These are phyloP conservation scores for Yarrowia deformans DNA, from an alignment of 805 yeast genomes.

Conservation along the genomic window DNA sequence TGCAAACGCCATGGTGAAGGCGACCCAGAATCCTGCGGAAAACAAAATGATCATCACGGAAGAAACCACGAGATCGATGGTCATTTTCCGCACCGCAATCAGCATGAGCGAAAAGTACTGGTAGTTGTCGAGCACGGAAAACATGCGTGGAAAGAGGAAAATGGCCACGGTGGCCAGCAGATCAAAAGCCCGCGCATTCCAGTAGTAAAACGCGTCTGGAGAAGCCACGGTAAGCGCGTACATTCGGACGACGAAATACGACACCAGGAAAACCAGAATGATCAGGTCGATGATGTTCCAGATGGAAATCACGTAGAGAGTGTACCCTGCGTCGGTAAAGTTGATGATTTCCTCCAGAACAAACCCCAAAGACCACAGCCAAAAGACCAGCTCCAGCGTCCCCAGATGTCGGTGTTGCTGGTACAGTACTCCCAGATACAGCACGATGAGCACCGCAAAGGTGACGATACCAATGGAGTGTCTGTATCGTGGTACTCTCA, in stretches of 20 bases:
- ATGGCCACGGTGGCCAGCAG: conserved; percentile 56
- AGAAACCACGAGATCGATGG: conserved; percentile 58
- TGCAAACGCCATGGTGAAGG: conserved; percentile 59
- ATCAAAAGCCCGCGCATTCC: conserved; percentile 45
- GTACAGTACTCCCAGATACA: conserved; percentile 48
- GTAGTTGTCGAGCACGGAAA: conserved; percentile 60
- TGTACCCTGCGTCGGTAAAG: conserved; percentile 56
- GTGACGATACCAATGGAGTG: conserved; percentile 49
- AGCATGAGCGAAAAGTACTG: conserved; percentile 61
- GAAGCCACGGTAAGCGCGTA: conserved; percentile 41
- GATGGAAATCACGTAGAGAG: conserved; percentile 57
- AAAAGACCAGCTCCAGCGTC: conserved; percentile 53
- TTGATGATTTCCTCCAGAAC: conserved; percentile 58
- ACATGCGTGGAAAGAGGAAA: conserved; percentile 58
- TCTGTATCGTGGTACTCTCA: conserved; percentile 53
- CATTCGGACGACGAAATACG: conserved; percentile 46
- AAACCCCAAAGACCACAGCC: conserved; percentile 57
- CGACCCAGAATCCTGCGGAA: conserved; percentile 63
- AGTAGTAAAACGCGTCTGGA: conserved; percentile 1
- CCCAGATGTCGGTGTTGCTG: conserved; percentile 42
- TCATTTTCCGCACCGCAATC: conserved; percentile 60
- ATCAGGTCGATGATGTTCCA: conserved; percentile 62
- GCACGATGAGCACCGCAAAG: conserved; percentile 47
- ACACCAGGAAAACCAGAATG: conserved; percentile 53
- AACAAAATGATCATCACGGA: conserved; percentile 59